These are phyloP conservation scores for Dacryopinax spathularia DNA, from an alignment of 768 basidiomycete genomes.

Conservation along the genomic window DNA sequence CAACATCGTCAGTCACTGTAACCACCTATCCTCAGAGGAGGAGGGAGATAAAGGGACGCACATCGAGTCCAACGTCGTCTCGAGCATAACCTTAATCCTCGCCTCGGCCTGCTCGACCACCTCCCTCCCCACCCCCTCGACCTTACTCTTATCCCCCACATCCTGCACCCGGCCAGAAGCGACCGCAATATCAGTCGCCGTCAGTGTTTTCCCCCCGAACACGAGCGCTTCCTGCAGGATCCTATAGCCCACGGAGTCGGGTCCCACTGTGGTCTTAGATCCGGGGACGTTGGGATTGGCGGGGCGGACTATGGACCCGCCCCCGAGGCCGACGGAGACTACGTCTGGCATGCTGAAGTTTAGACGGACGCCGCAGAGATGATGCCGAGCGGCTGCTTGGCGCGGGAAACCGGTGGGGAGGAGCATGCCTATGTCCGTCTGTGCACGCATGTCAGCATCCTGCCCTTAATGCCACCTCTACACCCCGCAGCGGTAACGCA, in stretches of 20 bases:
- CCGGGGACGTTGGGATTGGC: constrained; percentile 7
- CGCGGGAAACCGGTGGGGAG: constrained; percentile 12
- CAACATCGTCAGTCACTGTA: too few species aligned
- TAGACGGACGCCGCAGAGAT: constrained; percentile 16
- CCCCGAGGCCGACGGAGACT: constrained; percentile 19
- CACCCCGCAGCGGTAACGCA: too few species aligned
- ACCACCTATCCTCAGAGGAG: neutral
- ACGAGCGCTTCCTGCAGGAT: constrained; percentile 13
- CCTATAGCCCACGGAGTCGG: constrained; percentile 18
- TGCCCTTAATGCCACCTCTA: too few species aligned
- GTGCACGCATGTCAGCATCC: too few species aligned
- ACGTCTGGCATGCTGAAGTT: constrained; percentile 19
- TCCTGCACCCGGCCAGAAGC: constrained; percentile 11
- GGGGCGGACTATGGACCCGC: constrained; percentile 17
- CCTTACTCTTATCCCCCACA: constrained; percentile 12
- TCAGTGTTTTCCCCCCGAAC: constrained; percentile 20
- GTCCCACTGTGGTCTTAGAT: constrained; percentile 19
- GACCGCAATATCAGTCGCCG: constrained; percentile 21
- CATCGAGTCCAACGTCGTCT: constrained; percentile 19
- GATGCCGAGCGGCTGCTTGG: constrained; percentile 17
- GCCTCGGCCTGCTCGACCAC: constrained; percentile 11
- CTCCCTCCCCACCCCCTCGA: constrained; percentile 10
- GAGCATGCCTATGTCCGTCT: constrained; percentile 17
- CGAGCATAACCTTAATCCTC: constrained; percentile 18
- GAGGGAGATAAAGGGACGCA: neutral